Base-by-base conservation (phyloP, 2,329 filamentous ascomycete species). In the Pleurostoma richardsiae region DNA sequence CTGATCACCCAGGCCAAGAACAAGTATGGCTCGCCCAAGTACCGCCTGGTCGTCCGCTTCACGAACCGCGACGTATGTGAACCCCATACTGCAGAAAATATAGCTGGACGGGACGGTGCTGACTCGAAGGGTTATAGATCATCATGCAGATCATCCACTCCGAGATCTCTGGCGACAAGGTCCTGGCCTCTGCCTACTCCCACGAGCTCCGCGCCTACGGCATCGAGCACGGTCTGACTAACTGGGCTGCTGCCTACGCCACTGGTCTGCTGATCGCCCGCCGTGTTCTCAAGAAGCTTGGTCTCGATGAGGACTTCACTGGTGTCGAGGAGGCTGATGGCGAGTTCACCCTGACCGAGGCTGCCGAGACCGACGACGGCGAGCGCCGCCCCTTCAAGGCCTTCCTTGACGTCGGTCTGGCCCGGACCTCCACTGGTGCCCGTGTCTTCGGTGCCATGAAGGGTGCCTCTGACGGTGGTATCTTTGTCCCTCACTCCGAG, bases 11-110 rank as follows among this genome's bases (percentile, higher is more conserved):
- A 99, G 84, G 94, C 94, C 79, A 99, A 97, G 90, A 99, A 99
- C 90, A 99, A 99, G 88, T 99, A 97, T 88, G 95, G 95, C 79
- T 88, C 94, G 56, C 94, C 94, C 77, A 99, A 99, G 85, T 97
- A 99, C 87, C 89, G 94, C 70, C 87, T 99, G 69, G 94, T 99
- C 60, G 90, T 99, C 71, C 94, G 94, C 73, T 96, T 95, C 87
- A 95, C 90, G 82, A 95, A 97, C 87, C 90, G 90, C 76, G 92
- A 99, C 83, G 19, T 19, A 19, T 19, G 19, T 19, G 19, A 19
- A 19, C 19, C 19, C 19, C 19, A 19, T 19, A 19, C 19, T 19
- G 19, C 19, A 19, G 19, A 19, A 19, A 19, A 19, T 19, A 19
- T 19, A 19, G 19, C 19, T 19, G 19, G 19, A 19, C 19, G 19